These are phyloP conservation scores for Nicotiana tomentosiformis DNA, from an alignment of 257 asterid genomes.

Conservation along the genomic window DNA sequence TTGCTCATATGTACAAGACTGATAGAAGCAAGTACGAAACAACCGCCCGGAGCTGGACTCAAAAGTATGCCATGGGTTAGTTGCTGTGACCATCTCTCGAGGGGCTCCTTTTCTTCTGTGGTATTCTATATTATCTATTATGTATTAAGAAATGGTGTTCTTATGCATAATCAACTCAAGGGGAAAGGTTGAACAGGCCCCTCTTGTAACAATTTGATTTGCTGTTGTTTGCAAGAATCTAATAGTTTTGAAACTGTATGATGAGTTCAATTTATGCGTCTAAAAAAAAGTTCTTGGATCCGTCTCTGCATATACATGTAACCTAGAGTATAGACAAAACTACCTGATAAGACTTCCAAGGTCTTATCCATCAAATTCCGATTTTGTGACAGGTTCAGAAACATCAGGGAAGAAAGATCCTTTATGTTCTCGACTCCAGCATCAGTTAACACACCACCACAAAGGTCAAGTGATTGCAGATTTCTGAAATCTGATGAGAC, in stretches of 20 bases:
- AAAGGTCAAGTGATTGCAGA: too few relatives aligned
- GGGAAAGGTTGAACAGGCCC: background rate
- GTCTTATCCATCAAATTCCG: too few relatives aligned
- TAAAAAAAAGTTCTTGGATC: too few relatives aligned
- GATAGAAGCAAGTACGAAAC: conserved; percentile 9
- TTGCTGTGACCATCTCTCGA: background rate
- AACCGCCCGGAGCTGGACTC: conserved; percentile 15
- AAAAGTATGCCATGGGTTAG: conserved; percentile 12
- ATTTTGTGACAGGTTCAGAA: too few relatives aligned
- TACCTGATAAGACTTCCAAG: too few relatives aligned
- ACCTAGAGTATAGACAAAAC: too few relatives aligned
- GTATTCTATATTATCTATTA: background rate
- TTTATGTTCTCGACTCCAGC: too few relatives aligned
- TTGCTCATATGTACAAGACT: conserved; percentile 13
- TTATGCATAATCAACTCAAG: background rate
- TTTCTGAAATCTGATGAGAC: too few relatives aligned
- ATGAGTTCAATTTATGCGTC: background rate
- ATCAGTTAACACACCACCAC: too few relatives aligned
- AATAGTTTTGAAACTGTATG: background rate
- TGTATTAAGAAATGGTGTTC: conserved; percentile 2
- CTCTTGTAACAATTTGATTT: background rate
- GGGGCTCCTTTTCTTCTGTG: background rate
- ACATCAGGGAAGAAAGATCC: too few relatives aligned
- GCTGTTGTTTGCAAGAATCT: background rate
- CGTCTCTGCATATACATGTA: too few relatives aligned